Evolutionary conservation across 148 eudicot species (phyloP).

Genomic region (Diospyros lotus): DNA sequence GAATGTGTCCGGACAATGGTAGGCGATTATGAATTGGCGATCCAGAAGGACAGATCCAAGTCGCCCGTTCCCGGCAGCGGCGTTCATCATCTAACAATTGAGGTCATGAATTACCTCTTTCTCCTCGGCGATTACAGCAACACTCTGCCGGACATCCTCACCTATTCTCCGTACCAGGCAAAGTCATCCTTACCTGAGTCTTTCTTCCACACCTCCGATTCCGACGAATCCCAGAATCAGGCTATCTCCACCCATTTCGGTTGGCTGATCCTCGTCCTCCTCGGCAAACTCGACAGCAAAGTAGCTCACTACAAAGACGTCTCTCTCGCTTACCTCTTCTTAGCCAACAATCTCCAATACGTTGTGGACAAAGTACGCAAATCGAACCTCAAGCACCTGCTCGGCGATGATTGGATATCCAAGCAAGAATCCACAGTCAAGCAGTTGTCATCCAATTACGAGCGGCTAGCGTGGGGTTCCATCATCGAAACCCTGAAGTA

Average conservation of each 20-base stretch:
- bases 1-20: no score
- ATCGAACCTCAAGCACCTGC: conserved; percentile 17
- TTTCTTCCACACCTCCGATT: conserved; percentile 9
- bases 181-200: conserved; percentile 19
- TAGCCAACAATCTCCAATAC: conserved; percentile 32
- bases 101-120: conserved; percentile 19
- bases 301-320: conserved; percentile 27
- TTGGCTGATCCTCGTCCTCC: conserved; percentile 28
- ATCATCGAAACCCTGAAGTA: conserved; percentile 6
- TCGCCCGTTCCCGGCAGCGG: conserved; percentile 22
- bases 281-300: conserved; percentile 32
- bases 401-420: conserved; percentile 25
- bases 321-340: conserved; percentile 28
- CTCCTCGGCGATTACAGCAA: conserved; percentile 16
- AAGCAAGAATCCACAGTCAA: conserved; percentile 24
- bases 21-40: no score
- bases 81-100: conserved; percentile 25
- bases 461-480: conserved; percentile 25
- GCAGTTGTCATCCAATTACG: conserved; percentile 18
- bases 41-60: background rate
- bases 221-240: background rate
- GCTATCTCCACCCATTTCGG: conserved; percentile 14
- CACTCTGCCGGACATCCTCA: conserved; percentile 17
- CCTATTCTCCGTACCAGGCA: background rate
- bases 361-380: conserved; percentile 17